phyloP scores from a whole-genome alignment of 768 basidiomycete species.

The Galerina marginata region DNA sequence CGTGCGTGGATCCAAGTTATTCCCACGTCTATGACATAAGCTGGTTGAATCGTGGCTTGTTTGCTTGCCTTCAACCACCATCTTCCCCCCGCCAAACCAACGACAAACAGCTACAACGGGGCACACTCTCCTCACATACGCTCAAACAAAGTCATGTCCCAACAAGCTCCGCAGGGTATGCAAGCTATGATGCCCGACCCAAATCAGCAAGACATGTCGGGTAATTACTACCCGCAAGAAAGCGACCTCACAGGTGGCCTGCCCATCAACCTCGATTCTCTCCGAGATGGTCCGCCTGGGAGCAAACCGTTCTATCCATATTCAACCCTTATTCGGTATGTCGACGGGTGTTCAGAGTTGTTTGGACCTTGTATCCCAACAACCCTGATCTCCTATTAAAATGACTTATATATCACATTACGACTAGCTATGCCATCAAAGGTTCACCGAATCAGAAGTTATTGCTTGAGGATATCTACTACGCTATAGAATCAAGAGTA shows the following conservation, averaged over 20 bases:
- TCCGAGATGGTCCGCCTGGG: slow-evolving; percentile 86
- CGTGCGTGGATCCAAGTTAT: slow-evolving; percentile 59
- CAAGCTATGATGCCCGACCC: slow-evolving; percentile 68
- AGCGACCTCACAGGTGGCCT: slow-evolving; percentile 83
- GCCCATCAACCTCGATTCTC: slow-evolving; percentile 85
- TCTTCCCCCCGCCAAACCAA: slow-evolving; percentile 45
- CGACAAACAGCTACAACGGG: slow-evolving; percentile 39
- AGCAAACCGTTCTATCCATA: slow-evolving; percentile 93
- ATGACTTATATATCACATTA: slow-evolving; percentile 18
- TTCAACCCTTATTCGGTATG: slow-evolving; percentile 87
- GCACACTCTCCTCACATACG: slow-evolving; percentile 23
- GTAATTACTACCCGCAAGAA: slow-evolving; percentile 75
- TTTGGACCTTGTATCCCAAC: slow-evolving; percentile 2
- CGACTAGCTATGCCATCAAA: slow-evolving; percentile 83
- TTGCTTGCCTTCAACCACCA: slow-evolving; percentile 53
- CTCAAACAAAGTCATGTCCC: slow-evolving; percentile 51
- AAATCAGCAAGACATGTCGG: slow-evolving; percentile 54
- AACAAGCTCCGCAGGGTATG: slow-evolving; percentile 62
- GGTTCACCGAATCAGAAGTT: slow-evolving; percentile 88
- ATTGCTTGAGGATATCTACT: slow-evolving; percentile 88
- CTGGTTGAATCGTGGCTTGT: slow-evolving; percentile 48
- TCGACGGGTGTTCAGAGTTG: slow-evolving; percentile 21
- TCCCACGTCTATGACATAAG: slow-evolving; percentile 67
- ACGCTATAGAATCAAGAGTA: slow-evolving; percentile 88
- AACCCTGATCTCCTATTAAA: slow-evolving; percentile 1